Evolutionary conservation across 371 early-diverging fungal species (phyloP).

Genomic region (Apophysomyces sp.): DNA sequence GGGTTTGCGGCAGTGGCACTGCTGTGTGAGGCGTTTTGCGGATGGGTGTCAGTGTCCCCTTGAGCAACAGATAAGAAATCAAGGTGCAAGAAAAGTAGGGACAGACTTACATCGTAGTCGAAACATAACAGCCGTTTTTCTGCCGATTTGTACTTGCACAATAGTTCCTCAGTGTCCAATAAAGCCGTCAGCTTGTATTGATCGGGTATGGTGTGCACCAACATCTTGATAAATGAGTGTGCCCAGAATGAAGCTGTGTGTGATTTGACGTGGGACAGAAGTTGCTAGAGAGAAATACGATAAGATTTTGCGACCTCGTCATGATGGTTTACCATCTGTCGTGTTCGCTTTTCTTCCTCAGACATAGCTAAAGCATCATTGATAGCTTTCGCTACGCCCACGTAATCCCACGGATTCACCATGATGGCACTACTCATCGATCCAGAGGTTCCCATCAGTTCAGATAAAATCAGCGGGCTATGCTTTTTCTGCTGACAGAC

Average conservation of each 20-base stretch:
- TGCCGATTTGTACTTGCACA: constrained; percentile 49
- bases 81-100: constrained; percentile 28
- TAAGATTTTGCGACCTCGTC: constrained; percentile 82
- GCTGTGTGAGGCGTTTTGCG: constrained; percentile 62
- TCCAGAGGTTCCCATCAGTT: constrained; percentile 96
- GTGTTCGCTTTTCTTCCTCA: constrained; percentile 84
- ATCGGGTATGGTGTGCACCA: constrained; percentile 28
- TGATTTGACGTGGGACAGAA: constrained; percentile 78
- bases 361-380: constrained; percentile 78
- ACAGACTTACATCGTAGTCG: constrained; percentile 57
- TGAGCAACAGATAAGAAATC: constrained; percentile 17
- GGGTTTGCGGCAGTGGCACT: constrained; percentile 57
- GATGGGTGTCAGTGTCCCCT: constrained; percentile 78
- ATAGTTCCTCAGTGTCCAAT: constrained; percentile 52
- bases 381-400: constrained; percentile 85
- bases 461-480: constrained; percentile 92
- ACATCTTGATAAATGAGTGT: constrained; percentile 66
- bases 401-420: constrained; percentile 96
- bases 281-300: constrained; percentile 47
- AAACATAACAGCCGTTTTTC: constrained; percentile 75
- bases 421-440: constrained; percentile 79
- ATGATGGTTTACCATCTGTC: constrained; percentile 79
- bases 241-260: constrained; percentile 97
- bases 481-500: constrained; percentile 93
- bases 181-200: constrained; percentile 54